Conservation (phyloP, 2,329 filamentous ascomycete species). For the Colletotrichum lindemuthianum region DNA sequence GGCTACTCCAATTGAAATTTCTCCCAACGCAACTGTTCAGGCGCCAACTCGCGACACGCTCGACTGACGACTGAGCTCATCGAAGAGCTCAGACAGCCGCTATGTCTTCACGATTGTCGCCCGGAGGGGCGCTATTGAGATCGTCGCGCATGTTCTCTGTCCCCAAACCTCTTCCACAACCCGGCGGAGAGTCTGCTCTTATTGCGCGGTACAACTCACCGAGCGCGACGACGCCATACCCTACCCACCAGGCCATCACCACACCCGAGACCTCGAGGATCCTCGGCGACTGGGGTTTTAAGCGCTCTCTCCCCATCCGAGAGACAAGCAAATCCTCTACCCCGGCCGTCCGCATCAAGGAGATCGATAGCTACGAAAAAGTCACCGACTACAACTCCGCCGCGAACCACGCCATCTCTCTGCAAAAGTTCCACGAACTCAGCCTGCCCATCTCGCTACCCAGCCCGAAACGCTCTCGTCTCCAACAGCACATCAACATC, state of each 20-base stretch:
- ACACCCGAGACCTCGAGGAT: conserved; percentile 77
- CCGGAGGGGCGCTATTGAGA: conserved; percentile 78
- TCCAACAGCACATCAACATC: conserved; percentile 12
- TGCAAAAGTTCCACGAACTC: conserved; percentile 89
- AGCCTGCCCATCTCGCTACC: conserved; percentile 74
- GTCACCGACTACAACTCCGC: conserved; percentile 90
- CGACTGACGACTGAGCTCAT: conserved; percentile 30
- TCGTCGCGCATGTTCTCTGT: conserved; percentile 91
- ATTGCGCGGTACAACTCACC: conserved; percentile 65
- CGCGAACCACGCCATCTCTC: conserved; percentile 80
- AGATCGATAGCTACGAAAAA: conserved; percentile 86
- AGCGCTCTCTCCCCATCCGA: conserved; percentile 81
- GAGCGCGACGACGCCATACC: conserved; percentile 79
- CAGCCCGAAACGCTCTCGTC: conserved; percentile 23
- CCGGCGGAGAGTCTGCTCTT: conserved; percentile 60
- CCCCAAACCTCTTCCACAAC: conserved; percentile 76
- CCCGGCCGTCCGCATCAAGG: conserved; percentile 80
- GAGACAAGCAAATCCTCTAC: conserved; percentile 77
- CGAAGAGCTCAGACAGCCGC: conserved; percentile 36
- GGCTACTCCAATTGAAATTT: conserved; percentile 35
- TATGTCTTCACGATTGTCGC: conserved; percentile 55
- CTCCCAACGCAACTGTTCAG: conserved; percentile 12
- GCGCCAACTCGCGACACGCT: conserved; percentile 4
- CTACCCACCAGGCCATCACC: conserved; percentile 84
- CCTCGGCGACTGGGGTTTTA: conserved; percentile 92